These are phyloP conservation scores for Aspergillus felis DNA, from an alignment of 2,329 filamentous ascomycete genomes.

Conservation along the genomic window DNA sequence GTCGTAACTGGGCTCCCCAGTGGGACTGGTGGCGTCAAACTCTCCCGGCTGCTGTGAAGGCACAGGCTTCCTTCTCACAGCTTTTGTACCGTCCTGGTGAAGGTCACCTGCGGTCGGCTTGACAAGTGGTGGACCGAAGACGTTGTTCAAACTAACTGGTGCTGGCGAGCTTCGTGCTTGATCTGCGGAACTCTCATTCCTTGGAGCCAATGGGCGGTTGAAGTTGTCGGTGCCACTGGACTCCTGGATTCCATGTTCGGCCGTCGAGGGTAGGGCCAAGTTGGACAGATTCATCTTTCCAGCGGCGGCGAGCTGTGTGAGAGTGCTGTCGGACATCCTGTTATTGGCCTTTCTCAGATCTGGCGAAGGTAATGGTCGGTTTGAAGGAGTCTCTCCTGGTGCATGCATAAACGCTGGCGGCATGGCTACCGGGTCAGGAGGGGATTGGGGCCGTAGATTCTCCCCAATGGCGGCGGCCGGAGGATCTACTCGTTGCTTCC, in stretches of 20 bases:
- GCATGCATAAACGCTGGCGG: constrained; percentile 78
- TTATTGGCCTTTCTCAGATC: constrained; percentile 78
- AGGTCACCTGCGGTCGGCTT: constrained; percentile 11
- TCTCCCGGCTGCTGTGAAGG: constrained; percentile 33
- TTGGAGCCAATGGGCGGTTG: not conserved
- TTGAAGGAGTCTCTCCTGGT: constrained; percentile 65
- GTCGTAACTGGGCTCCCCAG: constrained; percentile 34
- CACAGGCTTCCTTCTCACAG: constrained; percentile 52
- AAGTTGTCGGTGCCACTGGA: constrained; percentile 14
- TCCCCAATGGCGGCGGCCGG: constrained; percentile 29
- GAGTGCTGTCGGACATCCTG: constrained; percentile 75
- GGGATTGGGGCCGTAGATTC: constrained; percentile 48
- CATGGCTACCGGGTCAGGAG: constrained; percentile 70
- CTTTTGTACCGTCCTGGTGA: constrained; percentile 40
- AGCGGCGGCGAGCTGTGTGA: constrained; percentile 71
- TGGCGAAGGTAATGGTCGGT: constrained; percentile 67
- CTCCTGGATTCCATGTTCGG: constrained; percentile 36
- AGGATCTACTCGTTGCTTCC: constrained; percentile 16
- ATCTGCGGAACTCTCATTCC: constrained; percentile 19
- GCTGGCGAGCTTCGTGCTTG: constrained; percentile 16
- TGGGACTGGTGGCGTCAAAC: constrained; percentile 16
- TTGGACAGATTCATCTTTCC: constrained; percentile 48
- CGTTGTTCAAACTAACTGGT: constrained; percentile 4
- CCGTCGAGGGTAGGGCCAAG: constrained; percentile 36
- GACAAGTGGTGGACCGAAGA: constrained; percentile 4